These are phyloP conservation scores for Mortierella sp. DNA, from an alignment of 371 early-diverging fungal genomes.

Conservation along the genomic window DNA sequence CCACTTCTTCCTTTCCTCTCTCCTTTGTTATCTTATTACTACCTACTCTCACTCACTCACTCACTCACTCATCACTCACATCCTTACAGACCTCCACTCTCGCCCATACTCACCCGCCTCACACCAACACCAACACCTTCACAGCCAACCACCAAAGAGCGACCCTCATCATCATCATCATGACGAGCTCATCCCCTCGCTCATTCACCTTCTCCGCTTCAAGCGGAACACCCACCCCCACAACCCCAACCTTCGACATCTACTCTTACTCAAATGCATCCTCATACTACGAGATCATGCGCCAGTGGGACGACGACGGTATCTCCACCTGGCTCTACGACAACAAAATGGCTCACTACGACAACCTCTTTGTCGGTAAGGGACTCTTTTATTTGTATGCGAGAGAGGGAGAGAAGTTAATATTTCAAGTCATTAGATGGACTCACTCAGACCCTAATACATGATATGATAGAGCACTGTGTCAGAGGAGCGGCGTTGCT, in stretches of 20 bases:
- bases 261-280: conserved; percentile 53
- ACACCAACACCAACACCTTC: neutral
- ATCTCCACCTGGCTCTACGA: conserved; percentile 86
- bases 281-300: conserved; percentile 66
- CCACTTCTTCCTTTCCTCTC: neutral
- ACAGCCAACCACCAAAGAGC: neutral
- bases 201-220: conserved; percentile 58
- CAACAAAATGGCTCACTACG: conserved; percentile 78
- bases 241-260: conserved; percentile 64
- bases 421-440: no score
- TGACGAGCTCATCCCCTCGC: conserved; percentile 53
- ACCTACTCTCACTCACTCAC: no score
- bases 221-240: conserved; percentile 63
- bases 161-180: conserved; percentile 15
- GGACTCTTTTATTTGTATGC: neutral
- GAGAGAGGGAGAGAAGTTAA: no score
- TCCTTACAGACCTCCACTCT: no score
- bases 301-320: conserved; percentile 77
- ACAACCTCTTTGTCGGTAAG: conserved; percentile 73
- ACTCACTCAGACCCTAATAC: neutral
- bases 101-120: neutral
- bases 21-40: neutral
- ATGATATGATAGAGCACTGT: conserved; percentile 37
- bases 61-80: neutral
- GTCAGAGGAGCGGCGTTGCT: conserved; percentile 86